Percentiles rank a stretch among this genome's conserved stretches.
phyloP scores from a whole-genome alignment of 495 filamentous ascomycete genomes.

The Neurospora sp. region DNA sequence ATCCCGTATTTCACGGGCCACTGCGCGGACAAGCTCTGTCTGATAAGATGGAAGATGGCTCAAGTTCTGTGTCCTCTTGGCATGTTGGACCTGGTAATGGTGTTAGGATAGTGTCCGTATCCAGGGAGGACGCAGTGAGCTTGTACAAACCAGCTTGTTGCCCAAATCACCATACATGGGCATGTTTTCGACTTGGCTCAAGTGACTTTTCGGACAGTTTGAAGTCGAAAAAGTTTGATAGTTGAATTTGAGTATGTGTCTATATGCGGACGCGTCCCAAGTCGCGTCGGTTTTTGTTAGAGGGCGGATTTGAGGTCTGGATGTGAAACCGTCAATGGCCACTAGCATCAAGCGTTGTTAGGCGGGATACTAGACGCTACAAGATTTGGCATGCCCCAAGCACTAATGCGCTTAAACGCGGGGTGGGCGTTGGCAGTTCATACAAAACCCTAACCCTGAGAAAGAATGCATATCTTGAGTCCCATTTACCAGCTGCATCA shows the following conservation, averaged over 20 bases:
- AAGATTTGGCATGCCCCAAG: neutral
- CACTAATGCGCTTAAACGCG: neutral
- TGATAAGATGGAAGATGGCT: slow-evolving; percentile 86
- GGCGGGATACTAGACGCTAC: neutral
- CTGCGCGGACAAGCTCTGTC: slow-evolving; percentile 78
- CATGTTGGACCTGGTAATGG: slow-evolving; percentile 75
- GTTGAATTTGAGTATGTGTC: neutral
- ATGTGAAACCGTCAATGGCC: neutral
- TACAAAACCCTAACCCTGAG: neutral
- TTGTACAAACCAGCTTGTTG: slow-evolving; percentile 60
- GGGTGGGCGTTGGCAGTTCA: neutral
- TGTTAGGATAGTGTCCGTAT: slow-evolving; percentile 7
- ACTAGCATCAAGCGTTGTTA: neutral
- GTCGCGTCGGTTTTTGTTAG: neutral
- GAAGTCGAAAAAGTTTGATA: neutral
- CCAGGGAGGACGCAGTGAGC: slow-evolving; percentile 2
- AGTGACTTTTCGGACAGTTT: slow-evolving; percentile 42
- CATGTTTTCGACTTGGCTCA: slow-evolving; percentile 69
- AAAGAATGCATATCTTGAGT: neutral
- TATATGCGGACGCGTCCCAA: neutral
- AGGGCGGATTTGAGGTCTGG: neutral
- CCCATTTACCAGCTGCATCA: neutral
- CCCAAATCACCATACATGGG: slow-evolving; percentile 87
- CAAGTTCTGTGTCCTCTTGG: slow-evolving; percentile 88
- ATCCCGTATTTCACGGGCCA: slow-evolving; percentile 87